Base-by-base conservation (phyloP, 352 stramenopile genomes). In the Globisporangium ultimum region DNA sequence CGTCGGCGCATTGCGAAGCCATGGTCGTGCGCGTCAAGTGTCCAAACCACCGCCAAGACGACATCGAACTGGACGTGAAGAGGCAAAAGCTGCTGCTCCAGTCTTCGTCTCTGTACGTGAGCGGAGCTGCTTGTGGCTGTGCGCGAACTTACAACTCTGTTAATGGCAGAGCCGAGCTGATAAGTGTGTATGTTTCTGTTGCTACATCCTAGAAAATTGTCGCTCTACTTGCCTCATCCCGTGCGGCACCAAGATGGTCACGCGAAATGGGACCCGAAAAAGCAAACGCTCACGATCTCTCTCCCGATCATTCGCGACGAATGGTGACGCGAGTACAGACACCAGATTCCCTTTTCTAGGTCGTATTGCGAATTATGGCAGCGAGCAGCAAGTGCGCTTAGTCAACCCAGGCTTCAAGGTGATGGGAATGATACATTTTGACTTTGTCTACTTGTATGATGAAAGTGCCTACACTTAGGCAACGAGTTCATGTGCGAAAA, bases 11-110 rank as follows among this genome's bases (percentile, higher is more conserved):
- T 49, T 95, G 86, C 53, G 80, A 93, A 52, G 80, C 80, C 21
- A 89, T 93, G 71, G 79, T 93, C 40, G 71, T 95, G 53, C 80
- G 83, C 22, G 60, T 95, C 28, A 65, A 80, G 24, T 91, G 88
- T 60, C 84, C 84, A 7, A 48, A 54, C 12, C 84, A 95, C 58
- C 63, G 45, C 0, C 66, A 84, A 11, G 78, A 91, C 21, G 80
- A 95, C 53, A 78, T 95, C 24, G 86, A 93, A 42, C 65, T 94
- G 5, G 84, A 95, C 41, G 82, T 95, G 12, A 90, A 85, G 64
- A 71, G 70, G 28, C 80, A 94, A 24, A 93, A 90, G 55, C 62
- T 95, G 34, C 58, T 92, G 28, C 55, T 93, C 2, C 61, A 89
- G 47, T 90, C 84, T 1, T 67, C 75, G 2, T 75, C 67, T 5